A percentile compares a stretch with the other conserved stretches of the same genome.
Evolutionary conservation across 2,329 filamentous ascomycete genomes (phyloP).

Genomic region (Stenocarpella maydis): DNA sequence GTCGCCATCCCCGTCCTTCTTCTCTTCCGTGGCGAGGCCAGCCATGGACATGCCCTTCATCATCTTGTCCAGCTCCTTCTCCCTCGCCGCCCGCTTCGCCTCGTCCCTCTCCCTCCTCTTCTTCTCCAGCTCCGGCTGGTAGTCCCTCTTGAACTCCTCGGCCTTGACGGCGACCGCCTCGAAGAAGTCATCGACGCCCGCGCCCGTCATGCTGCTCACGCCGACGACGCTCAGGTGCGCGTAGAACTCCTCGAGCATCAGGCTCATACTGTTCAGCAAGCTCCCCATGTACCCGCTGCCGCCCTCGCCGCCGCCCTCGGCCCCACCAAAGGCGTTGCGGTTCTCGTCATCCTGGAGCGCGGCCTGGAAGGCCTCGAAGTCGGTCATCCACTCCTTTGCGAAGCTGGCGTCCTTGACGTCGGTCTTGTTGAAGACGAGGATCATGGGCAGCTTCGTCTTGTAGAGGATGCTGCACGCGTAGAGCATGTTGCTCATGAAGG

Average conservation of each 20-base stretch:
- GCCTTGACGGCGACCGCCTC: conserved; percentile 86
- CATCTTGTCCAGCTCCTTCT: conserved; percentile 87
- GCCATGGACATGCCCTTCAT: conserved; percentile 86
- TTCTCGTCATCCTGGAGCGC: conserved; percentile 84
- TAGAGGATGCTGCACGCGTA: conserved; percentile 99
- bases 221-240: conserved; percentile 91
- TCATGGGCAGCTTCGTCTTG: conserved; percentile 98
- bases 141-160: conserved; percentile 87
- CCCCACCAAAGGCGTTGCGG: conserved; percentile 76
- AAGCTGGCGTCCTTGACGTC: conserved; percentile 92
- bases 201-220: conserved; percentile 91
- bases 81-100: conserved; percentile 73
- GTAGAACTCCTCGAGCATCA: conserved; percentile 98
- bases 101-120: conserved; percentile 78
- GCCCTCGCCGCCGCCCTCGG: conserved; percentile 68
- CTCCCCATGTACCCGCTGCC: conserved; percentile 97
- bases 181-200: conserved; percentile 94
- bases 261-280: conserved; percentile 94
- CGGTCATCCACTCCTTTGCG: conserved; percentile 99
- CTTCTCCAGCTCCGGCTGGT: conserved; percentile 88
- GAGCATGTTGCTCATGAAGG: conserved; percentile 99
- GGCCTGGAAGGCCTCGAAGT: conserved; percentile 94
- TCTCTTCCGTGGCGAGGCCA: conserved; percentile 38
- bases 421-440: conserved; percentile 98
- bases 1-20: conserved; percentile 43